Base-by-base conservation (phyloP, 2,329 filamentous ascomycete genomes). In the Claviceps digitariae region DNA sequence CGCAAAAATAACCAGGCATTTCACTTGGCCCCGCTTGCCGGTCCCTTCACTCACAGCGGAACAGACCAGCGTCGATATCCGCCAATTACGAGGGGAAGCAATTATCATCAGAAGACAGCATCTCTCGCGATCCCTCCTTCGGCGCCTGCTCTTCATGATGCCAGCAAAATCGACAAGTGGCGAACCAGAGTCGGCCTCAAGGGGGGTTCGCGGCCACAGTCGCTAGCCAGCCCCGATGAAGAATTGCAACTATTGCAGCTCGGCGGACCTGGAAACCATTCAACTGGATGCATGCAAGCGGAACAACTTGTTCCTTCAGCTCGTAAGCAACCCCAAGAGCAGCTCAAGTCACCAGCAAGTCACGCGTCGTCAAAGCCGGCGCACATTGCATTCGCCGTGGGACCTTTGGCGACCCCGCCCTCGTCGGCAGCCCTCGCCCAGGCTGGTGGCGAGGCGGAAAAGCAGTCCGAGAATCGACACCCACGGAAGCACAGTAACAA, bases 11-110 rank as follows among this genome's bases (percentile, higher is more conserved):
- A 57, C 55, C 52, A 53, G 7, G 60, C 56, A 17, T 57, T 61
- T 34, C 63, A 62, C 25, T 63, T 61, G 17, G n/a, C n/a, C n/a
- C 58, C 57, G 17, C 56, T 58, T 8, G 36, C 48, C 15, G 55
- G 38, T n/a, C 15, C 36, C 8, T 45, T 10, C 4, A 12, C 41
- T 5, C 17, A 57, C 10, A 62, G 60, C 31, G 54, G 59, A 10
- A 58, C 59, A 1, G 64, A 67, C 5, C 60, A 60, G 2, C 60
- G 66, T 50, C 60, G 64, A 1, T 71, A 70, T 36, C 69, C 68
- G 1, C 69, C 68, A 8, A 70, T 69, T 48, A 65, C 69, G 1
- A 63, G 67, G 27, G 63, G 64, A n/a, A 65, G 61, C 23, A 55
- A 57, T 51, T 25, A 50, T 2, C 57, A 62, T 0, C 56, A 56